Conservation (phyloP, 768 basidiomycete genomes). For the Termitomyces sp. region DNA sequence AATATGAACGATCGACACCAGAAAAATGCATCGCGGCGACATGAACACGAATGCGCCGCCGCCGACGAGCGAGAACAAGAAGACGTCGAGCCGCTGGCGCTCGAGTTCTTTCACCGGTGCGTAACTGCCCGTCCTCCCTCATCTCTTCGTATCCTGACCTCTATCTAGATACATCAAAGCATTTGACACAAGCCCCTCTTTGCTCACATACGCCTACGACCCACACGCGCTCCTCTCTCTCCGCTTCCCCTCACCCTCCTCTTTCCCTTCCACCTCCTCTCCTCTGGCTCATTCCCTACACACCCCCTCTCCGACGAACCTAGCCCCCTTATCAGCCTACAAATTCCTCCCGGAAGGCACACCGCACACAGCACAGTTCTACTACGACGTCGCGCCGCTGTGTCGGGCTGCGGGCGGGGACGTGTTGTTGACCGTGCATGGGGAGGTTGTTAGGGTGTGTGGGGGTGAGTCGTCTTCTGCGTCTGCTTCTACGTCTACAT, state of each 20-base stretch:
- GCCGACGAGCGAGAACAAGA: neutral
- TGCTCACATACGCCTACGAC: slow-evolving; percentile 21
- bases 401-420: slow-evolving; percentile 7
- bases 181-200: slow-evolving; percentile 22
- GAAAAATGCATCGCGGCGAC: neutral
- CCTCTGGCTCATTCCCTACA: too few relatives aligned
- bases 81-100: slow-evolving; percentile 10
- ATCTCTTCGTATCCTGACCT: too few relatives aligned
- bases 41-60: neutral
- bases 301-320: neutral
- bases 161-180: slow-evolving; percentile 15
- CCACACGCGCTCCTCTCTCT: slow-evolving; percentile 23
- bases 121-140: too few relatives aligned
- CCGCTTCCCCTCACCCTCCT: slow-evolving; percentile 7
- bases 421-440: slow-evolving; percentile 22
- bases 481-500: too few relatives aligned
- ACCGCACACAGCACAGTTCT: slow-evolving; percentile 6
- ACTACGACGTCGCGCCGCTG: slow-evolving; percentile 20
- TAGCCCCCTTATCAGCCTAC: slow-evolving; percentile 9
- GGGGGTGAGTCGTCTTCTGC: neutral
- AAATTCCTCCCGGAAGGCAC: slow-evolving; percentile 16
- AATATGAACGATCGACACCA: neutral
- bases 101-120: slow-evolving; percentile 12
- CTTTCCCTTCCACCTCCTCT: neutral
- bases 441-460: slow-evolving; percentile 16